Percentiles rank a stretch among this genome's conserved stretches.
These are phyloP conservation scores for Ophiosphaerella korrae DNA, from an alignment of 2,329 filamentous ascomycete species.

Conservation along the genomic window DNA sequence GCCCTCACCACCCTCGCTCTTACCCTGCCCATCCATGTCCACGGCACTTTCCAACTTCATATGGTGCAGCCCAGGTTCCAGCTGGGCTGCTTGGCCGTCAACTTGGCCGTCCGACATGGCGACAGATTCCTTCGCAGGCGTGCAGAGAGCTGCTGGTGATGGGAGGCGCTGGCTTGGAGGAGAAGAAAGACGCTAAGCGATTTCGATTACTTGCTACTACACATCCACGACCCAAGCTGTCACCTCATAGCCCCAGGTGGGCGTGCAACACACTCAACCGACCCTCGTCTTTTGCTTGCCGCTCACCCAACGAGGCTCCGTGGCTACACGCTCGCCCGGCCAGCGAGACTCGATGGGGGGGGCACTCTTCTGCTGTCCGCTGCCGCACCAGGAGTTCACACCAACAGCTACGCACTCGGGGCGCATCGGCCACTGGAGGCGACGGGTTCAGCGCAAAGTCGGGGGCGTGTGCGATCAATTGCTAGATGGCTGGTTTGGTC, in stretches of 20 bases:
- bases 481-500: too few relatives aligned
- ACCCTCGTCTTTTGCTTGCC: neutral
- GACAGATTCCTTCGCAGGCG: conserved; percentile 15
- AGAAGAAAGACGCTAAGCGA: conserved; percentile 19
- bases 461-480: neutral
- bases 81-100: conserved; percentile 41
- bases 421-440: neutral
- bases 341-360: neutral
- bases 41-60: conserved; percentile 51
- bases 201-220: conserved; percentile 19
- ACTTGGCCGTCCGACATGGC: conserved; percentile 48
- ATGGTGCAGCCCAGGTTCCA: conserved; percentile 52
- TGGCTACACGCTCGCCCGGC: neutral
- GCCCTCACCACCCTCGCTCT: conserved; percentile 18
- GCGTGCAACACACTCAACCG: conserved; percentile 11
- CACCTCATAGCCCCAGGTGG: conserved; percentile 26
- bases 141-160: conserved; percentile 13
- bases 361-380: neutral
- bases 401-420: conserved; percentile 27
- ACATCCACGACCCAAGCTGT: conserved; percentile 31
- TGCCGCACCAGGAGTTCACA: neutral
- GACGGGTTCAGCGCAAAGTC: neutral
- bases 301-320: neutral
- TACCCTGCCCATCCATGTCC: conserved; percentile 21
- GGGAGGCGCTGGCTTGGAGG: conserved; percentile 15